phyloP scores from a whole-genome alignment of 176 grass and related monocot genomes.

The Aegilops umbellulata region DNA sequence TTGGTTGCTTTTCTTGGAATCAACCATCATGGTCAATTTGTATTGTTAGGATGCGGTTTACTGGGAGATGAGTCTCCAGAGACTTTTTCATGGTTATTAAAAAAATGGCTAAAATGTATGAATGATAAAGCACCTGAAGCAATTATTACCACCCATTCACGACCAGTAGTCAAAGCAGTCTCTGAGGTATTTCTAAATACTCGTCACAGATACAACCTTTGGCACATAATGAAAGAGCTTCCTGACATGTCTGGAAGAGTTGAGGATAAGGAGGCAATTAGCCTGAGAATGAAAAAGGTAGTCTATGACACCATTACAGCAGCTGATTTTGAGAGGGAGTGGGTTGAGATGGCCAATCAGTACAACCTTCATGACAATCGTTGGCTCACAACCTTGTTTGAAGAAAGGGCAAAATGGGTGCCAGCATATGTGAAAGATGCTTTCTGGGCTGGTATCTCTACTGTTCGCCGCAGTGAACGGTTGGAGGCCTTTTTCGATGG shows the following conservation, averaged over 20 bases:
- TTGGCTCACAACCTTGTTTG: conserved; percentile 73
- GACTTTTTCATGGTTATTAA: conserved; percentile 80
- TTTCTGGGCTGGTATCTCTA: conserved; percentile 88
- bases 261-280: conserved; percentile 81
- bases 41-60: conserved; percentile 82
- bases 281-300: conserved; percentile 75
- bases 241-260: conserved; percentile 85
- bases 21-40: conserved; percentile 84
- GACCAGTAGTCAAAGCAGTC: conserved; percentile 61
- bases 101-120: conserved; percentile 86
- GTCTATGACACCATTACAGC: conserved; percentile 69
- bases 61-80: conserved; percentile 76
- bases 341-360: conserved; percentile 77
- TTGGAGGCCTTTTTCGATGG: conserved; percentile 82
- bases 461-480: conserved; percentile 67
- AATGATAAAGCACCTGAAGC: conserved; percentile 76
- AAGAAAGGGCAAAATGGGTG: conserved; percentile 77
- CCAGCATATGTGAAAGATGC: conserved; percentile 80
- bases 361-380: conserved; percentile 67
- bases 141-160: conserved; percentile 70
- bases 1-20: conserved; percentile 82
- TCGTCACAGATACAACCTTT: conserved; percentile 74
- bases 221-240: conserved; percentile 93
- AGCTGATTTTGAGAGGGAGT: conserved; percentile 80
- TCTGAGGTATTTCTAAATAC: conserved; percentile 62